These are phyloP conservation scores for Triglochin maritima DNA, from an alignment of 106 monocot genomes.

Conservation along the genomic window DNA sequence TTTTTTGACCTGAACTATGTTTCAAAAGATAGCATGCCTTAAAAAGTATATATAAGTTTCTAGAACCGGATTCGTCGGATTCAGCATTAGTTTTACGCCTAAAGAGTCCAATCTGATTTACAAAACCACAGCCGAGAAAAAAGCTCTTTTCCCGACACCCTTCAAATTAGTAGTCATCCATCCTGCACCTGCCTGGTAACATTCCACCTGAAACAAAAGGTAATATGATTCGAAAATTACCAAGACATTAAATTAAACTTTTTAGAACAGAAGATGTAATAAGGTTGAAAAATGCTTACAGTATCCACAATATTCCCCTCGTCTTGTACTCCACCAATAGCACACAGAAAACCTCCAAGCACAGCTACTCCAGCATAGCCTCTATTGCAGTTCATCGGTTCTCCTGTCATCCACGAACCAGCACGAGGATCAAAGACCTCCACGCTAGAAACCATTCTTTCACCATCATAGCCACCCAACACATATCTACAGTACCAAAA, in stretches of 20 bases:
- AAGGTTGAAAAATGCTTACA: slow-evolving; percentile 22
- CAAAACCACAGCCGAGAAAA: slow-evolving; percentile 44
- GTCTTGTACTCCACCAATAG: slow-evolving; percentile 46
- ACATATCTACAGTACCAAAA: slow-evolving; percentile 31
- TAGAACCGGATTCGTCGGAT: too few relatives aligned
- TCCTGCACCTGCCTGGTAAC: slow-evolving; percentile 39
- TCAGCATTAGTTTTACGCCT: too few relatives aligned
- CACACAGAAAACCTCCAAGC: slow-evolving; percentile 27
- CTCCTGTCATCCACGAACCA: slow-evolving; percentile 33
- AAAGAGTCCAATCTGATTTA: background rate
- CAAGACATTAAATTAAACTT: too few relatives aligned
- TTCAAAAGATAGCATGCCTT: too few relatives aligned
- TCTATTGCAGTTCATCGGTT: slow-evolving; percentile 42
- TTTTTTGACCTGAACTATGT: too few relatives aligned
- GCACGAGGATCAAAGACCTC: slow-evolving; percentile 68
- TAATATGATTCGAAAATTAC: background rate
- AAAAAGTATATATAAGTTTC: too few relatives aligned
- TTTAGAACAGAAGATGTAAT: background rate
- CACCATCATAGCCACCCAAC: slow-evolving; percentile 54
- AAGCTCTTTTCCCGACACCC: slow-evolving; percentile 44
- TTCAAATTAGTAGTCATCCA: slow-evolving; percentile 23
- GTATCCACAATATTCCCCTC: slow-evolving; percentile 15
- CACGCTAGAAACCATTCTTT: slow-evolving; percentile 35
- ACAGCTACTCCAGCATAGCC: slow-evolving; percentile 42
- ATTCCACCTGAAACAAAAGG: slow-evolving; percentile 48